Conservation (phyloP, 345 rosid genomes). For the Hibiscus trionum region DNA sequence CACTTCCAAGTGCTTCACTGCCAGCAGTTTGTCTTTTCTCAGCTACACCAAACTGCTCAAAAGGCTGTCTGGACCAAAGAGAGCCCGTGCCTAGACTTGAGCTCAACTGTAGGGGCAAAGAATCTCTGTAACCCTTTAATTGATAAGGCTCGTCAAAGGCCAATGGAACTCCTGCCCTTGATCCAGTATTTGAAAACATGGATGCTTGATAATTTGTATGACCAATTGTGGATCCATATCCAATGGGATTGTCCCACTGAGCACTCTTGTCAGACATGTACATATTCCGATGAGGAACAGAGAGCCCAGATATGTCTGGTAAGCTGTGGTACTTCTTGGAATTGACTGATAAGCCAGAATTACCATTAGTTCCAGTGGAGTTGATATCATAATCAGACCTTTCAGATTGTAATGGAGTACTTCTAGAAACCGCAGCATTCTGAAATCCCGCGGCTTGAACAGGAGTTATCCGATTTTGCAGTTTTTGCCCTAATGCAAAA, state of each 20-base stretch:
- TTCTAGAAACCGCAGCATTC: slow-evolving; percentile 46
- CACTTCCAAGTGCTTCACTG: too few species aligned
- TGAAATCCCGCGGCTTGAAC: slow-evolving; percentile 58
- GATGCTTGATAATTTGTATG: slow-evolving; percentile 45
- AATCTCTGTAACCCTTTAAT: slow-evolving; percentile 45
- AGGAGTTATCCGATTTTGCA: slow-evolving; percentile 52
- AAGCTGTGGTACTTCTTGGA: slow-evolving; percentile 79
- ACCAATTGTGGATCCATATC: slow-evolving; percentile 48
- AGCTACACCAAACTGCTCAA: slow-evolving; percentile 5
- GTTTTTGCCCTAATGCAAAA: slow-evolving; percentile 47
- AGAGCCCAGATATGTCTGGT: slow-evolving; percentile 77
- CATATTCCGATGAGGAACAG: slow-evolving; percentile 46
- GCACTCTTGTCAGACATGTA: slow-evolving; percentile 41
- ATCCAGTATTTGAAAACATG: slow-evolving; percentile 37
- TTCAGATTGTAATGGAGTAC: slow-evolving; percentile 43
- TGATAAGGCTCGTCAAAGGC: slow-evolving; percentile 44
- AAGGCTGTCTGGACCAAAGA: slow-evolving; percentile 93
- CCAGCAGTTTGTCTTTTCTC: too few species aligned
- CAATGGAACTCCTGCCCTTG: slow-evolving; percentile 39
- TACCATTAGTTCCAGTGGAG: slow-evolving; percentile 39
- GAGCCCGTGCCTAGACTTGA: slow-evolving; percentile 51
- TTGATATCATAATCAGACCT: slow-evolving; percentile 38
- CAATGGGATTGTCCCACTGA: slow-evolving; percentile 48
- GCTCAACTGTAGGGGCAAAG: slow-evolving; percentile 23
- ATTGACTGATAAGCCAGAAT: slow-evolving; percentile 31